Base-by-base conservation (phyloP, 2,329 filamentous ascomycete genomes). In the Lasiodiplodia sp. region DNA sequence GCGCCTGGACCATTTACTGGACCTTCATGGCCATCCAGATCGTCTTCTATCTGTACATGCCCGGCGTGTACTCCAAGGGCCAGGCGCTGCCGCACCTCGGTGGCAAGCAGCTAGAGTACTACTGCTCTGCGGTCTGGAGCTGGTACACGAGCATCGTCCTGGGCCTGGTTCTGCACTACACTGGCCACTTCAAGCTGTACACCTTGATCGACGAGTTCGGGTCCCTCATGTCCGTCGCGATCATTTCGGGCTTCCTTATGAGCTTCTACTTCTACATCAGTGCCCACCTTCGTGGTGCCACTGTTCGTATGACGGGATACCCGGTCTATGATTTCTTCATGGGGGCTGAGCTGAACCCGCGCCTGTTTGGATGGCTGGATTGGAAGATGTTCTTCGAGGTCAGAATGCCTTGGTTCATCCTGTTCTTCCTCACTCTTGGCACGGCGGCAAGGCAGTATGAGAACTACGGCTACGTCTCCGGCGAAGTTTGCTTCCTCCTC, bases 371-470 rank as follows among this genome's bases (percentile, higher is more conserved):
- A 68, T 90, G 93, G 73, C 82, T 96, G 63, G 93, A 96, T 81
- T 93, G 96, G 83, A 96, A 96, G 83, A 96, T 96, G 93, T 97
- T 97, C 83, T 96, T 93, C 76, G 94, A 97, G 79, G 93, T 97
- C 70, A 91, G 94, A 73, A 87, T 97, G 72, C 94, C 94, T 47
- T 97, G 94, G 94, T 97, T 90, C 81, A 94, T 97, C 72, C 86
- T 97, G 55, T 90, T 97, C 76, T 88, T 95, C 69, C 85, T 95
- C 53, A 90, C 90, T 69, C 86, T 91, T 69, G 93, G 90, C 51
- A 88, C 93, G 12, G 93, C 92, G 51, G 89, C 92, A 53, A 89
- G 92, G 71, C 94, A 97, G 80, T 93, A 93, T 75, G 93, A 97
- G 79, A 81, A 86, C 40, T 94, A 95, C 75, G 94, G 94, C 67